Conservation (phyloP, 352 stramenopile genomes). For the Phytophthora hybrid region DNA sequence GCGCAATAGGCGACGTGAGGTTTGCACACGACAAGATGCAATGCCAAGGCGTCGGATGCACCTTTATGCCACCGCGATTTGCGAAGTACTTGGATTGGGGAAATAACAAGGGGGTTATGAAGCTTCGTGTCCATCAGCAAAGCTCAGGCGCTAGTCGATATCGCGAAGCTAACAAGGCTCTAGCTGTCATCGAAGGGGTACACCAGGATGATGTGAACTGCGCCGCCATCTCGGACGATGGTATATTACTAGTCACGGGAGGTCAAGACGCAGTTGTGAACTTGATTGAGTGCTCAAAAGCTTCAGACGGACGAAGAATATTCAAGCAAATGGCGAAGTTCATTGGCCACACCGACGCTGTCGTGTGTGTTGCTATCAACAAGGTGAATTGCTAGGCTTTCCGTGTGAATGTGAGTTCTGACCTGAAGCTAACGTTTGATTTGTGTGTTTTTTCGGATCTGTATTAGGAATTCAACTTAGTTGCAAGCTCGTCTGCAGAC, state of each 20-base stretch:
- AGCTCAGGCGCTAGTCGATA: slow-evolving; percentile 44
- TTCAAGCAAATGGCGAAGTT: slow-evolving; percentile 79
- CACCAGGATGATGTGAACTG: slow-evolving; percentile 69
- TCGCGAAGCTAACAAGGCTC: slow-evolving; percentile 71
- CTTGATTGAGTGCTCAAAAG: slow-evolving; percentile 73
- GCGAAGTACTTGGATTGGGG: slow-evolving; percentile 83
- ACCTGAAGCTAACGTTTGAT: background rate
- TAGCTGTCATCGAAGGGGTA: slow-evolving; percentile 71
- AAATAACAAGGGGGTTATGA: slow-evolving; percentile 60
- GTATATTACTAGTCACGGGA: slow-evolving; percentile 64
- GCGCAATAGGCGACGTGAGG: slow-evolving; percentile 63
- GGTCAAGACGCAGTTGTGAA: slow-evolving; percentile 80
- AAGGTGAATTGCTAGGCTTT: slow-evolving; percentile 41
- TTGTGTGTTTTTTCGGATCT: background rate
- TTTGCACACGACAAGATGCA: slow-evolving; percentile 71
- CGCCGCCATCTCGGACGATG: slow-evolving; percentile 67
- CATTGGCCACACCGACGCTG: slow-evolving; percentile 69
- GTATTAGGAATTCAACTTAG: slow-evolving; percentile 66
- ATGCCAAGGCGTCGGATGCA: slow-evolving; percentile 52
- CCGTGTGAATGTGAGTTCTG: background rate
- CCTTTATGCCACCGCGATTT: slow-evolving; percentile 73
- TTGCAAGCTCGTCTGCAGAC: slow-evolving; percentile 68
- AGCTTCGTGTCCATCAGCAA: slow-evolving; percentile 62
- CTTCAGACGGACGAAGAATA: slow-evolving; percentile 52
- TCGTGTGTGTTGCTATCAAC: slow-evolving; percentile 74